Conservation (phyloP, 352 stramenopile genomes). For the Pythium dissimile region DNA sequence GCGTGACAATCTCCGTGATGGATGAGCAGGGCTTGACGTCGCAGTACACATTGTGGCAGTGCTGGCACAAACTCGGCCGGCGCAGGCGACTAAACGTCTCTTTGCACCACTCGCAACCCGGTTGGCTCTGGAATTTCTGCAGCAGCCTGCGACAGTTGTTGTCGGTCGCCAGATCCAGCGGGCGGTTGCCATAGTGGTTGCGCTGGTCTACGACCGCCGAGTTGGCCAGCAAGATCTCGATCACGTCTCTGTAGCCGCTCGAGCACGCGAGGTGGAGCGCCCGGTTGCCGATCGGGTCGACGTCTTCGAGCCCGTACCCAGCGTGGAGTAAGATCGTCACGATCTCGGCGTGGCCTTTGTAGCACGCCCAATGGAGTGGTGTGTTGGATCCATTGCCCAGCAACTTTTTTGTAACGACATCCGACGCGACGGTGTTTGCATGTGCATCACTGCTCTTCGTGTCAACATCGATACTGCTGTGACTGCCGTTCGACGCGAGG, state of each 20-base stretch:
- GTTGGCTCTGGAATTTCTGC: conserved; percentile 56
- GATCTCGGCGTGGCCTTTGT: conserved; percentile 69
- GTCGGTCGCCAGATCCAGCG: conserved; percentile 70
- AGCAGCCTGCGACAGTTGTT: conserved; percentile 54
- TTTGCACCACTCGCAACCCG: conserved; percentile 71
- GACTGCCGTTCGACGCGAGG: conserved; percentile 8
- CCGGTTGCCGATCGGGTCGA: conserved; percentile 67
- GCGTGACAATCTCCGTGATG: conserved; percentile 29
- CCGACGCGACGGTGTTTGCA: not conserved
- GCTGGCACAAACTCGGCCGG: conserved; percentile 68
- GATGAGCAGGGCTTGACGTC: conserved; percentile 75
- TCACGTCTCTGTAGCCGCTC: conserved; percentile 53
- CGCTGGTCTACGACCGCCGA: conserved; percentile 47
- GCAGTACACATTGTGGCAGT: conserved; percentile 79
- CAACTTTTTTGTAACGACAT: conserved; percentile 9
- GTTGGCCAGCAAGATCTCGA: conserved; percentile 71
- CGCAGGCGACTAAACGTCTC: conserved; percentile 65
- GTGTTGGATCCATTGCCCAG: conserved; percentile 47
- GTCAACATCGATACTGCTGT: conserved; percentile 6
- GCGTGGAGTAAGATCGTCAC: conserved; percentile 62
- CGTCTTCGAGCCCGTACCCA: conserved; percentile 63
- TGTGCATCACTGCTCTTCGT: not conserved
- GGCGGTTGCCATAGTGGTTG: conserved; percentile 77
- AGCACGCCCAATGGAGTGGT: conserved; percentile 85
- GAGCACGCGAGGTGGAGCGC: conserved; percentile 74